Evolutionary conservation across 1,139 yeast genomes (phyloP).

Genomic region (Ashbya aceris): DNA sequence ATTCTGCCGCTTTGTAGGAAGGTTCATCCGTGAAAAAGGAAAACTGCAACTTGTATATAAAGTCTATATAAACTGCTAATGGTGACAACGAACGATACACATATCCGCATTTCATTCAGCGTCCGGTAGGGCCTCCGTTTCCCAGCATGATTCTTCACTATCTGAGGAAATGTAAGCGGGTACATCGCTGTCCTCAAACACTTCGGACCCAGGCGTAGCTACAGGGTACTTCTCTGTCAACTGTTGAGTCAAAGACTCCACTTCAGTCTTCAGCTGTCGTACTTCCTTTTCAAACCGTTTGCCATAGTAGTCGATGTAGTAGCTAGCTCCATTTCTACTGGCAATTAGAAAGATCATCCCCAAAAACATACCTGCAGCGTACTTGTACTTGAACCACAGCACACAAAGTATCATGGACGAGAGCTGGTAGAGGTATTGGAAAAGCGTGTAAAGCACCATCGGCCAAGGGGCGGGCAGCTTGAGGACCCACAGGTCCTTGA

Average conservation of each 20-base stretch:
- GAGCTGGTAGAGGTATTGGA: slow-evolving; percentile 82
- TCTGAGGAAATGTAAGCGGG: slow-evolving; percentile 2
- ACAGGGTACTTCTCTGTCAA: slow-evolving; percentile 11
- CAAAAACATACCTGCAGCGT: slow-evolving; percentile 61
- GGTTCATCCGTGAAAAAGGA: too few species aligned
- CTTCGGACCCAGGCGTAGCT: slow-evolving; percentile 1
- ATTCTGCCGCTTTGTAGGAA: too few species aligned
- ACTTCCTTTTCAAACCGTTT: slow-evolving; percentile 79
- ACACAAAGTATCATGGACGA: slow-evolving; percentile 88
- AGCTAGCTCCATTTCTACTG: slow-evolving; percentile 88
- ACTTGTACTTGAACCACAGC: slow-evolving; percentile 64
- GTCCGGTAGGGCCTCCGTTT: slow-evolving; percentile 2
- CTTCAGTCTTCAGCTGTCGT: slow-evolving; percentile 56
- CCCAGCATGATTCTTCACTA: slow-evolving; percentile 7
- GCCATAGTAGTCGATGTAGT: slow-evolving; percentile 85
- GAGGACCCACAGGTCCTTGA: slow-evolving; percentile 62
- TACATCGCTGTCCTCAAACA: slow-evolving; percentile 1
- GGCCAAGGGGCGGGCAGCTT: slow-evolving; percentile 82
- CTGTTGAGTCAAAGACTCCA: slow-evolving; percentile 42
- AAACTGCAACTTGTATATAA: too few species aligned
- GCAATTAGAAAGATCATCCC: slow-evolving; percentile 67
- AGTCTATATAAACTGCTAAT: too few species aligned
- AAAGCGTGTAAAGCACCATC: slow-evolving; percentile 70
- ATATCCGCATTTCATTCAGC: neutral
- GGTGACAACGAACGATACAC: too few species aligned